A percentile compares a stretch with the other conserved stretches of the same genome.
These are phyloP conservation scores for Orbilia brochopaga DNA, from an alignment of 2,329 filamentous ascomycete species.

Conservation along the genomic window DNA sequence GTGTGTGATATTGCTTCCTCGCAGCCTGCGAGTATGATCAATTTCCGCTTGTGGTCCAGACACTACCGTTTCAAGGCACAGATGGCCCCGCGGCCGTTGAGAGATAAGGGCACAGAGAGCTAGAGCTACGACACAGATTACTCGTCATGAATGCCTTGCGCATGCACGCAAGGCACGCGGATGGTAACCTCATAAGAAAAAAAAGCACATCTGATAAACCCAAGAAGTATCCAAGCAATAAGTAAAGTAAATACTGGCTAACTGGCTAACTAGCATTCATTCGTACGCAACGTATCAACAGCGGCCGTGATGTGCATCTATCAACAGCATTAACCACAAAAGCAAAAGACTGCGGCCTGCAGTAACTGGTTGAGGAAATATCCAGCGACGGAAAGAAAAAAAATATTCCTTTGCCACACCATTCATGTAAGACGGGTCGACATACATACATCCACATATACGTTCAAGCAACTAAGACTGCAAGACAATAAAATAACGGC, in stretches of 20 bases:
- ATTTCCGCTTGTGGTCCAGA: slow-evolving; percentile 23
- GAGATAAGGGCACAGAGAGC: slow-evolving; percentile 8
- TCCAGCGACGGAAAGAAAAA: not conserved
- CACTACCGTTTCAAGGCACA: slow-evolving; percentile 13
- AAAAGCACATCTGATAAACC: slow-evolving; percentile 12
- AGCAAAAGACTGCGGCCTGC: not conserved
- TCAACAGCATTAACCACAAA: not conserved
- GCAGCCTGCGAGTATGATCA: slow-evolving; percentile 10
- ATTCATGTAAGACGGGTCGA: not conserved
- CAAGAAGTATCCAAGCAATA: not conserved
- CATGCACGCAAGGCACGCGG: too few relatives aligned
- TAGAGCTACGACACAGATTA: not conserved
- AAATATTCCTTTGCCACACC: slow-evolving; percentile 23
- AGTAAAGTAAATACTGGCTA: not conserved
- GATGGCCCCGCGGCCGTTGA: not conserved
- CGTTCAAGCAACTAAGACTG: not conserved
- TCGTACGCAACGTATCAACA: not conserved
- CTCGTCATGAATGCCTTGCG: too few relatives aligned
- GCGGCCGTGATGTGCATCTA: not conserved
- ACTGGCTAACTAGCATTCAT: not conserved
- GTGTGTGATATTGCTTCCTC: not conserved
- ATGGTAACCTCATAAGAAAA: too few relatives aligned
- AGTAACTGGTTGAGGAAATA: not conserved
- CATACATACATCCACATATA: not conserved
- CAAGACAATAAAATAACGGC: slow-evolving; percentile 11